Percentiles rank a stretch among this genome's conserved stretches.
Conservation (phyloP, 768 basidiomycete species). For the Fistulinella prunicolor region DNA sequence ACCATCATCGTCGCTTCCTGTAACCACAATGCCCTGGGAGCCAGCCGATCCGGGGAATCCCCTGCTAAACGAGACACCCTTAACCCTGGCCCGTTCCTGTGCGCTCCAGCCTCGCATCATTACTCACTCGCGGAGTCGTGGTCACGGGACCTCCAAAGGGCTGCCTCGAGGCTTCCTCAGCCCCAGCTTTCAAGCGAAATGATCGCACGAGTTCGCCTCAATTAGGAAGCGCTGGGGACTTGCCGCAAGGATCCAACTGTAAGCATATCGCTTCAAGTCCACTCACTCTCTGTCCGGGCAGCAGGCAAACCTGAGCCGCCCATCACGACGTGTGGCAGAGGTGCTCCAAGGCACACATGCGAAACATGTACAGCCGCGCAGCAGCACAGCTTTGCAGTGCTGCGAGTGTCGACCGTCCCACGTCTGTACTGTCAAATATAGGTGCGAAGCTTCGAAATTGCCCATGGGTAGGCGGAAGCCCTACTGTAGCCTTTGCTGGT, state of each 20-base stretch:
- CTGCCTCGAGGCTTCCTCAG: conserved; percentile 29
- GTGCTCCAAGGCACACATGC: not conserved
- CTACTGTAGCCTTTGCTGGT: conserved; percentile 2
- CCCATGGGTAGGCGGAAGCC: not conserved
- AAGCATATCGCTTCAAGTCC: not conserved
- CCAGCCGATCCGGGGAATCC: conserved; percentile 22
- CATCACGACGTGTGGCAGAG: conserved; percentile 1
- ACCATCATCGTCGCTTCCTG: conserved; percentile 6
- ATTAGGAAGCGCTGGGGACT: conserved; percentile 13
- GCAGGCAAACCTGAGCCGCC: not conserved
- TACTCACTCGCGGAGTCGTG: not conserved
- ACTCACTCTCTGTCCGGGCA: not conserved
- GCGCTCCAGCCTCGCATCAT: conserved; percentile 2
- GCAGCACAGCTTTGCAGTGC: conserved; percentile 4
- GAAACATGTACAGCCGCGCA: conserved; percentile 12
- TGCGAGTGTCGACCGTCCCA: not conserved
- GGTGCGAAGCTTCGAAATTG: conserved; percentile 6
- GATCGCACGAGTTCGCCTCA: conserved; percentile 24
- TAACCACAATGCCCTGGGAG: conserved; percentile 5
- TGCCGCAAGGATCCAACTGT: not conserved
- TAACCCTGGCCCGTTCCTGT: conserved; percentile 26
- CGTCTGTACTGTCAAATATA: conserved; percentile 7
- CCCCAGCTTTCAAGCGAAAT: conserved; percentile 24
- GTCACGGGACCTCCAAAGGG: conserved; percentile 24
- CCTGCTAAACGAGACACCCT: conserved; percentile 13